Evolutionary conservation across 371 early-diverging fungal species (phyloP).

Genomic region (Lichtheimia hyalospora): DNA sequence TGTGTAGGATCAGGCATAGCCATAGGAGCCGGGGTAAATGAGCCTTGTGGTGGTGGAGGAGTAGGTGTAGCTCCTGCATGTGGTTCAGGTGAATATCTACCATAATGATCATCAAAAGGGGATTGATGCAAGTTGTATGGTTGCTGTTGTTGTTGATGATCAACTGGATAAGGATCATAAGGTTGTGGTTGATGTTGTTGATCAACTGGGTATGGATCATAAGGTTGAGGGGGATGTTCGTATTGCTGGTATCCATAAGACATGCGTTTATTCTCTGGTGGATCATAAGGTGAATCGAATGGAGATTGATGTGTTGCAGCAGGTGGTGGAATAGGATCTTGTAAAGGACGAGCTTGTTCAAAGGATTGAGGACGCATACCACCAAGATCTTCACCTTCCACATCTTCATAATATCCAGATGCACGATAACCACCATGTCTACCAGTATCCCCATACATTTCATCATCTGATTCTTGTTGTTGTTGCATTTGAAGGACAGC

Average conservation of each 20-base stretch:
- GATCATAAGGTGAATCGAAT: slow-evolving; percentile 28
- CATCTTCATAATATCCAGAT: slow-evolving; percentile 18
- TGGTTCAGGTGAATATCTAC: slow-evolving; percentile 10
- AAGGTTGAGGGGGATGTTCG: not conserved
- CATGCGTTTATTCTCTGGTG: slow-evolving; percentile 10
- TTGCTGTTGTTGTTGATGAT: slow-evolving; percentile 1
- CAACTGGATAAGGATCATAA: slow-evolving; percentile 10
- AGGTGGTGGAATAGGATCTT: slow-evolving; percentile 9
- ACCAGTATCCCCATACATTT: slow-evolving; percentile 3
- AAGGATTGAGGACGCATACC: slow-evolving; percentile 24
- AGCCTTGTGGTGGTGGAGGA: slow-evolving; percentile 5
- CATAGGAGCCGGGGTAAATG: slow-evolving; percentile 8
- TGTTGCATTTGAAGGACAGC: slow-evolving; percentile 16
- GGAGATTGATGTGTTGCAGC: slow-evolving; percentile 14
- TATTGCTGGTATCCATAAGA: slow-evolving; percentile 13
- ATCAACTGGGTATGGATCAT: not conserved
- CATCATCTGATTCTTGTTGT: slow-evolving; percentile 15
- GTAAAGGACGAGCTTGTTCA: slow-evolving; percentile 25
- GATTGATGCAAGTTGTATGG: slow-evolving; percentile 12
- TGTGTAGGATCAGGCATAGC: slow-evolving; percentile 23
- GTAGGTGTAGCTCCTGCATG: slow-evolving; percentile 1
- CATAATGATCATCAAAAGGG: slow-evolving; percentile 16
- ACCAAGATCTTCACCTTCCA: slow-evolving; percentile 20
- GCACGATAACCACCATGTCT: slow-evolving; percentile 12
- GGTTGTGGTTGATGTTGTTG: slow-evolving; percentile 7